Percentiles rank a stretch among this genome's conserved stretches.
Evolutionary conservation across 208 protist species (phyloP).

Genomic region (Crithidia fasciculata): DNA sequence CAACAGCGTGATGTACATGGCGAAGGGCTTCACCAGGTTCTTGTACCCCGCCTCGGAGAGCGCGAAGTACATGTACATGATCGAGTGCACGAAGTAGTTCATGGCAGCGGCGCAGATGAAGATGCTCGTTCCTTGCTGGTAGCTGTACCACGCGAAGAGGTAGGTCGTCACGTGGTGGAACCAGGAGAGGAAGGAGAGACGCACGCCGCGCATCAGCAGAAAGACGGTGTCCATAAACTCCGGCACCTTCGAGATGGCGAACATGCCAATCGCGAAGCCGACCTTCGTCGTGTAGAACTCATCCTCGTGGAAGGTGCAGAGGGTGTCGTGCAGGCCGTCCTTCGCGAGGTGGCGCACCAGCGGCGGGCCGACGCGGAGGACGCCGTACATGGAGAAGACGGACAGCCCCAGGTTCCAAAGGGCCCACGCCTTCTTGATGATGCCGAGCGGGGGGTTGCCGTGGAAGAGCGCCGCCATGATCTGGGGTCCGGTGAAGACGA

Average conservation of each 20-base stretch:
- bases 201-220: constrained; percentile 74
- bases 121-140: constrained; percentile 52
- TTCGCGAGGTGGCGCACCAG: constrained; percentile 35
- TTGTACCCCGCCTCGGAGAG: constrained; percentile 70
- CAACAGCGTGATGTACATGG: constrained; percentile 85
- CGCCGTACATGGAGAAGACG: constrained; percentile 82
- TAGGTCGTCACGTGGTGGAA: constrained; percentile 94
- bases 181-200: constrained; percentile 86
- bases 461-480: constrained; percentile 43
- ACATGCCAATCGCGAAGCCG: constrained; percentile 81
- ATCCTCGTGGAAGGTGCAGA: constrained; percentile 69
- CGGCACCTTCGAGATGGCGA: constrained; percentile 84
- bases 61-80: constrained; percentile 97
- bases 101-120: constrained; percentile 81
- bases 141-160: constrained; percentile 91
- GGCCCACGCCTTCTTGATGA: constrained; percentile 68
- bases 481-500: constrained; percentile 57
- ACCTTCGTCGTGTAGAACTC: constrained; percentile 65
- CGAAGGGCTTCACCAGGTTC: constrained; percentile 79
- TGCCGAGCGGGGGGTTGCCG: constrained; percentile 47
- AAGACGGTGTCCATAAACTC: constrained; percentile 90
- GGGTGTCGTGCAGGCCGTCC: constrained; percentile 56
- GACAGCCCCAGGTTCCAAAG: constrained; percentile 89
- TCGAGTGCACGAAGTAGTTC: constrained; percentile 94
- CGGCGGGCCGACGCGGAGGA: constrained; percentile 56